Evolutionary conservation across 768 basidiomycete genomes (phyloP), one percentile per base, ranked within the genome.

Genomic region (Psilocybe tampanensis): DNA sequence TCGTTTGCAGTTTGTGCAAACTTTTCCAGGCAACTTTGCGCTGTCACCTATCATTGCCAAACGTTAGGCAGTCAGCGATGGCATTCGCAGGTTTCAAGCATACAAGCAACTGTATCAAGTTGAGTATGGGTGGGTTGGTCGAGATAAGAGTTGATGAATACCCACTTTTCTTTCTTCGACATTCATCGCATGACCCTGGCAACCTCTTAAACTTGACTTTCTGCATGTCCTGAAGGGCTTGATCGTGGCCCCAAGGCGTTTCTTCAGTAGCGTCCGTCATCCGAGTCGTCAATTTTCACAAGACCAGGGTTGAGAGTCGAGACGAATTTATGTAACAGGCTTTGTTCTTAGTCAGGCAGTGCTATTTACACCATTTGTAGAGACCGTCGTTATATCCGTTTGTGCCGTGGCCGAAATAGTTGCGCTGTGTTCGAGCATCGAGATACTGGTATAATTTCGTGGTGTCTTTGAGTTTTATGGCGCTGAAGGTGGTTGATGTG

Each of bases 31-130:
- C 78, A 80, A 82, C 55, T 77, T 80, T 17, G 83, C 82, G 60
- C 87, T 88, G 58, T 89, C 84, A 59, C 85, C 84, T 84, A 49
- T 39, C 36, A 39, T 13, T 4, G n/a, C n/a, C n/a, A n/a, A n/a
- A n/a, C n/a, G n/a, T n/a, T n/a, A n/a, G 3, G 4, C 36, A 39
- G n/a, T 39, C 36, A 13, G 15, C 12, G n/a, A 39, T 13, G n/a
- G 6, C 12, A 6, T 15, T 15, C 3, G 4, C 6, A 39, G 36
- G 15, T n/a, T 39, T 13, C 6, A 39, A 15, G n/a, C 36, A 39
- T 15, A 39, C 36, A 39, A 13, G 36, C 36, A 39, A 39, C 36
- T 39, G 12, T 3, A 29, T n/a, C 12, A 13, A 39, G 3, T 39
- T n/a, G 36, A 15, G n/a, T 13, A 29, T 29, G 9, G 9, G 9